Evolutionary conservation across 2,329 filamentous ascomycete species (phyloP), one percentile per base, ranked within the genome.

Genomic region (Chrysoporthe cubensis): DNA sequence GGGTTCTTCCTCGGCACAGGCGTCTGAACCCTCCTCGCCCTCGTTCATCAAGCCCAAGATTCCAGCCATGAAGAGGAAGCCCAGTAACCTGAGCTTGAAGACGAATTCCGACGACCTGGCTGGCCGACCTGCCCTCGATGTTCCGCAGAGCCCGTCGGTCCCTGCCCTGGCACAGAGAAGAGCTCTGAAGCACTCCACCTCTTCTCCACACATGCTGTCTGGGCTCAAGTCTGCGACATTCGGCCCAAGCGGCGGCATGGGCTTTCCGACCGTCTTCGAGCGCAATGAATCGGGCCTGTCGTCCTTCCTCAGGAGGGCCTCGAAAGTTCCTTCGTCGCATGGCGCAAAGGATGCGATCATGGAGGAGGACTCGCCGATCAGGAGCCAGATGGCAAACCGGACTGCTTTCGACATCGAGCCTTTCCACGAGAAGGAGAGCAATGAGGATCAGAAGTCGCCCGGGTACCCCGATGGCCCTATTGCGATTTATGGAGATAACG

Each of bases 381-480:
- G 81, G 69, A 82, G 87, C 4, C 88, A 90, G 73, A 81, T 90
- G 72, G 87, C 88, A n/a, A 87, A 85, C 68, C 82, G 87, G 66
- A 81, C 82, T 9, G 84, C 83, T 13, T 85, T 86, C 73, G 85
- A 87, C 63, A 83, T 85, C 32, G 88, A 91, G 73, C 84, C 87
- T 4, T 88, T 84, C 71, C 88, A 83, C 62, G 88, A 91, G 69
- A 87, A 87, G n/a, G 87, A 90, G 73, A 90, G 90, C 71, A 90
- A 91, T 73, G 91, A 93, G 76, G 91, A 93, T 73, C 88, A 91
- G 67, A 94, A 94, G 79, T 91, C 91, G 0, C 91, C 92, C 18
- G 91, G 91, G 1, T 96, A 96, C 75, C 92, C 92, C 0, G 87
- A 93, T 71, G 92, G 92, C 0, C 93, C 92, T 0, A 90, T 95